Conservation (phyloP, 108 stramenopile species). For the Seminavis robusta region DNA sequence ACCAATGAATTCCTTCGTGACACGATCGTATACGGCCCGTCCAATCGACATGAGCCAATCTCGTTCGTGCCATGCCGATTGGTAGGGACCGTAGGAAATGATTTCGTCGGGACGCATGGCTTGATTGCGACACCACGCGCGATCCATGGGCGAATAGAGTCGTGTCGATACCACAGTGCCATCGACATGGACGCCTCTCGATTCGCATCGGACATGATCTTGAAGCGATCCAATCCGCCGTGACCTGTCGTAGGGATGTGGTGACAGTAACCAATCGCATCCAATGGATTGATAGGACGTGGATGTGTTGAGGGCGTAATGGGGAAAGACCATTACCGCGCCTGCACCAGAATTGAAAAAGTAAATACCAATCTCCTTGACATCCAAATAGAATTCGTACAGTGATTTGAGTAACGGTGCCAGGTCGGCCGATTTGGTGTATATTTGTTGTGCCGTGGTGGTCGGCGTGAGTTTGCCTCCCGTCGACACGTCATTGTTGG, state of each 20-base stretch:
- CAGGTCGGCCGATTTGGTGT: conserved; percentile 30
- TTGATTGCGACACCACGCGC: conserved; percentile 52
- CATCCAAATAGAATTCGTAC: conserved; percentile 36
- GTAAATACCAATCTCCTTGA: conserved; percentile 21
- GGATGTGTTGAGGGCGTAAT: conserved; percentile 2
- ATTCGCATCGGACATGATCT: conserved; percentile 41
- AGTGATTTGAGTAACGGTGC: conserved; percentile 43
- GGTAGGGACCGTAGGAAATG: conserved; percentile 30
- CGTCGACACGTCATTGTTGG: conserved; percentile 32
- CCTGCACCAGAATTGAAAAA: conserved; percentile 58
- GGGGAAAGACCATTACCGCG: conserved; percentile 30
- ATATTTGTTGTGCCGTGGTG: conserved; percentile 20
- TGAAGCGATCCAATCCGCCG: conserved; percentile 31
- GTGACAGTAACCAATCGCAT: conserved; percentile 52
- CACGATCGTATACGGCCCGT: conserved; percentile 30
- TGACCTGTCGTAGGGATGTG: conserved; percentile 24
- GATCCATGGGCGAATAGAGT: conserved; percentile 52
- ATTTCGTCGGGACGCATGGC: conserved; percentile 30
- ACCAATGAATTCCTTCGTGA: not conserved
- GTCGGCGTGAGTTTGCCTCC: conserved; percentile 40
- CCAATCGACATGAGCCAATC: conserved; percentile 37
- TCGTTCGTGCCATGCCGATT: conserved; percentile 11
- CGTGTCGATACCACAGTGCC: conserved; percentile 25
- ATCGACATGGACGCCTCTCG: conserved; percentile 22
- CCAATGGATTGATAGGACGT: conserved; percentile 33